Evolutionary conservation across 805 yeast genomes (phyloP).

Genomic region (Kazachstania kunashirensis): DNA sequence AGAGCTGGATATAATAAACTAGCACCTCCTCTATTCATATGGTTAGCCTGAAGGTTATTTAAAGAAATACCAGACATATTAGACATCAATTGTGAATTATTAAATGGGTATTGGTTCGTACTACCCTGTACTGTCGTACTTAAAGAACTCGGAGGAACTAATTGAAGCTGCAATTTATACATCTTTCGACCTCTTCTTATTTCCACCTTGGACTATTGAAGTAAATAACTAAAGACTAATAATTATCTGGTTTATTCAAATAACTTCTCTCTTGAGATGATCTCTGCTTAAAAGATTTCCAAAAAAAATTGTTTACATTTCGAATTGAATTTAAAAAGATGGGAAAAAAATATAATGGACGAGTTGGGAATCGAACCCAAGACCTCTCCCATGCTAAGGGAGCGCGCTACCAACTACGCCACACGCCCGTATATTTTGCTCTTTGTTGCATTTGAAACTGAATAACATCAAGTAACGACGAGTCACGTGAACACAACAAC

Average conservation of each 20-base stretch:
- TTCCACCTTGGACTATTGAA: no score
- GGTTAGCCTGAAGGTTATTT: not conserved
- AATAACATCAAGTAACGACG: no score
- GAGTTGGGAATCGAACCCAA: slow-evolving; percentile 52
- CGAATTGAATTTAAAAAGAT: no score
- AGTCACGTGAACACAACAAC: no score
- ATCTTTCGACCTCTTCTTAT: no score
- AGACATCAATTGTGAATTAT: not conserved
- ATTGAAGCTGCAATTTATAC: slow-evolving; percentile 9
- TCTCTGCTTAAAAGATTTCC: no score
- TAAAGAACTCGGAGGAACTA: slow-evolving; percentile 9
- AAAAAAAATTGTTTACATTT: no score
- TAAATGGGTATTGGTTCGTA: not conserved
- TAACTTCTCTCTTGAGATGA: no score
- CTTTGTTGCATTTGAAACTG: no score
- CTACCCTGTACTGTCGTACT: not conserved
- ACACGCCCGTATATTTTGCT: no score
- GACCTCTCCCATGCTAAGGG: slow-evolving; percentile 61
- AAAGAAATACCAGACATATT: slow-evolving; percentile 1
- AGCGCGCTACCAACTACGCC: slow-evolving; percentile 81
- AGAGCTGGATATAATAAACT: not conserved
- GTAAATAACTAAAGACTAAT: not conserved
- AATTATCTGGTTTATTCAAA: no score
- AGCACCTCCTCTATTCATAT: not conserved
- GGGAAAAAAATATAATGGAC: slow-evolving; percentile 44